Evolutionary conservation across 1,284 basidiomycete species (phyloP).

Genomic region (Leccinum pachyderme): DNA sequence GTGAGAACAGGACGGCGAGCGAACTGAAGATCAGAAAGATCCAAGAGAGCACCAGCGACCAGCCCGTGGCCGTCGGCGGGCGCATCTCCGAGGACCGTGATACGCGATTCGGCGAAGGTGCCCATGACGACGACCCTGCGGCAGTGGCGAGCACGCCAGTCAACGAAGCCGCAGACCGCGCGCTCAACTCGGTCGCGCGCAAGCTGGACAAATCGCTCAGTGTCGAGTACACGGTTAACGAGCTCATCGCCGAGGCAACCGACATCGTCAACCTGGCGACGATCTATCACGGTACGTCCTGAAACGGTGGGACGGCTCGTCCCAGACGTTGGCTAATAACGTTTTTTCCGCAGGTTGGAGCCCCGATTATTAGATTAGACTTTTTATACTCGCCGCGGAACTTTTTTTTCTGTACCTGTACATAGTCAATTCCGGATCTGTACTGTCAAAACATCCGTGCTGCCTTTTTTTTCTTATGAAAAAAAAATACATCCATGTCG

Average conservation of each 20-base stretch:
- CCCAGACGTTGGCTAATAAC: slow-evolving; percentile 8
- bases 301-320: background rate
- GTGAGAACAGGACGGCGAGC: slow-evolving; percentile 60
- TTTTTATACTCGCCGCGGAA: background rate
- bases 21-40: slow-evolving; percentile 66
- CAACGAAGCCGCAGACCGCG: slow-evolving; percentile 88
- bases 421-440: background rate
- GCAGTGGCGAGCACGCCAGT: slow-evolving; percentile 50
- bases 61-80: slow-evolving; percentile 14
- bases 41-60: slow-evolving; percentile 41
- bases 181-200: slow-evolving; percentile 71
- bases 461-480: background rate
- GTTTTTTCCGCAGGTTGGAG: slow-evolving; percentile 35
- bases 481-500: background rate
- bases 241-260: slow-evolving; percentile 88
- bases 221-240: slow-evolving; percentile 92
- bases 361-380: slow-evolving; percentile 27
- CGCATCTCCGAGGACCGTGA: slow-evolving; percentile 14
- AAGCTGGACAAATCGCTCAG: slow-evolving; percentile 87
- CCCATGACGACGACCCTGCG: background rate
- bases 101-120: slow-evolving; percentile 21
- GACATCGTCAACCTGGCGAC: slow-evolving; percentile 74
- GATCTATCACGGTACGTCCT: slow-evolving; percentile 69
- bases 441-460: background rate
- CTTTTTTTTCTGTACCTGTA: background rate